Percentiles rank a stretch among this genome's conserved stretches.
Conservation (phyloP, 345 rosid genomes). For the Gossypium sturtianum region DNA sequence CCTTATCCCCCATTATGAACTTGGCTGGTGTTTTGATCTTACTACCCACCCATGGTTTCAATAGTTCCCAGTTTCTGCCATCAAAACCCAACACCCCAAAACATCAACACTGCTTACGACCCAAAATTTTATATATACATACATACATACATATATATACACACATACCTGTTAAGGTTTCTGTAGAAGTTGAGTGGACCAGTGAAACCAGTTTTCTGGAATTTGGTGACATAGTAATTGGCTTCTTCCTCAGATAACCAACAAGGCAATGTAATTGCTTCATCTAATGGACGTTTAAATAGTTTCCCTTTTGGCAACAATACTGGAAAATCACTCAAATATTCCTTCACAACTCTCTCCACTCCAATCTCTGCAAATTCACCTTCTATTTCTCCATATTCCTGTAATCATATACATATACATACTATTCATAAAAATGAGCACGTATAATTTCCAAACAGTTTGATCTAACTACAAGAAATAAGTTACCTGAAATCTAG, state of each 20-base stretch:
- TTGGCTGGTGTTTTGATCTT: conserved; percentile 4
- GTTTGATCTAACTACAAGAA: no score
- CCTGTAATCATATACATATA: neutral
- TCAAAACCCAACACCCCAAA: no score
- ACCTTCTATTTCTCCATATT: conserved; percentile 8
- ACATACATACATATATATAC: no score
- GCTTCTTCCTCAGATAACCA: conserved; percentile 12
- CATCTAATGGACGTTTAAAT: neutral
- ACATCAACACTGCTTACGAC: no score
- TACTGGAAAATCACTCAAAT: conserved; percentile 18
- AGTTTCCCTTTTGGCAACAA: neutral
- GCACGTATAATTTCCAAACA: no score
- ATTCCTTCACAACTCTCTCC: conserved; percentile 48
- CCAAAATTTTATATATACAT: neutral
- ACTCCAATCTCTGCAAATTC: conserved; percentile 10
- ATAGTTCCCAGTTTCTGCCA: neutral
- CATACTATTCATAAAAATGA: no score
- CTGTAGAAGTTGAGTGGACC: neutral
- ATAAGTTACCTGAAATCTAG: conserved; percentile 52
- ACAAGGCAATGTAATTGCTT: neutral
- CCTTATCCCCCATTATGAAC: conserved; percentile 10
- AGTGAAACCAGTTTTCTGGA: neutral
- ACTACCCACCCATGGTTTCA: conserved; percentile 13
- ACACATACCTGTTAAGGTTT: neutral
- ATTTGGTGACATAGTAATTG: neutral